These are phyloP conservation scores for Lizanozyma gosingica DNA, from an alignment of 1,139 yeast genomes.

Conservation along the genomic window DNA sequence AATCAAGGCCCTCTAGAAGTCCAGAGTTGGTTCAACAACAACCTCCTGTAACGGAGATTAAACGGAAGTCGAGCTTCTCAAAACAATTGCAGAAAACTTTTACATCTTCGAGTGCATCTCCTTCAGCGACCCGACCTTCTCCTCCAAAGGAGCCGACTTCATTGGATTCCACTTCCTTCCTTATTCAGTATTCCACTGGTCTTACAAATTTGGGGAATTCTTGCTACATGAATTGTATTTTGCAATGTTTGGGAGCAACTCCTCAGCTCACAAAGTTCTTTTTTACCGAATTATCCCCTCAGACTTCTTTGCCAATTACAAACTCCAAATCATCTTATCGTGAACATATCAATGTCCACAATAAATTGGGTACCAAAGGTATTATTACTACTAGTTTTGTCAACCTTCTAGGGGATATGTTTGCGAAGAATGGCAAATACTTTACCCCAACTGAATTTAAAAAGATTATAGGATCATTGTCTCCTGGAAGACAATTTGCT, in stretches of 20 bases:
- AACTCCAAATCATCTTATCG: slow-evolving; percentile 34
- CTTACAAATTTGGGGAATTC: slow-evolving; percentile 81
- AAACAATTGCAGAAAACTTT: too few species aligned
- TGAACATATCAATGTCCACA: slow-evolving; percentile 64
- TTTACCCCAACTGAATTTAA: slow-evolving; percentile 55
- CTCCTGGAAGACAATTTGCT: slow-evolving; percentile 54
- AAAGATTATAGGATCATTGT: slow-evolving; percentile 54
- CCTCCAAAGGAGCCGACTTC: slow-evolving; percentile 4
- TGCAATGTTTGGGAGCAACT: slow-evolving; percentile 64
- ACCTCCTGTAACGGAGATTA: too few species aligned
- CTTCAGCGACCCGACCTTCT: slow-evolving; percentile 1
- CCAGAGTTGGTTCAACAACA: too few species aligned
- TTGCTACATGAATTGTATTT: slow-evolving; percentile 86
- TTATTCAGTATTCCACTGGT: slow-evolving; percentile 42
- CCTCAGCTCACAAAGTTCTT: slow-evolving; percentile 36
- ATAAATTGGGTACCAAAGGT: slow-evolving; percentile 79
- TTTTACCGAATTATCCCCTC: slow-evolving; percentile 18
- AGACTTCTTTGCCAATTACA: slow-evolving; percentile 3
- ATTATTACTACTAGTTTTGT: slow-evolving; percentile 69
- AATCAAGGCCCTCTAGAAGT: too few species aligned
- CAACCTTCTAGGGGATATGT: slow-evolving; percentile 52
- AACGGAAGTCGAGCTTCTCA: too few species aligned
- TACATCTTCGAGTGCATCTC: not conserved
- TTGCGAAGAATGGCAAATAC: slow-evolving; percentile 36
- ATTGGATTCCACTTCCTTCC: slow-evolving; percentile 13